Base-by-base conservation (phyloP, 495 filamentous ascomycete species). In the Choiromyces venosus region DNA sequence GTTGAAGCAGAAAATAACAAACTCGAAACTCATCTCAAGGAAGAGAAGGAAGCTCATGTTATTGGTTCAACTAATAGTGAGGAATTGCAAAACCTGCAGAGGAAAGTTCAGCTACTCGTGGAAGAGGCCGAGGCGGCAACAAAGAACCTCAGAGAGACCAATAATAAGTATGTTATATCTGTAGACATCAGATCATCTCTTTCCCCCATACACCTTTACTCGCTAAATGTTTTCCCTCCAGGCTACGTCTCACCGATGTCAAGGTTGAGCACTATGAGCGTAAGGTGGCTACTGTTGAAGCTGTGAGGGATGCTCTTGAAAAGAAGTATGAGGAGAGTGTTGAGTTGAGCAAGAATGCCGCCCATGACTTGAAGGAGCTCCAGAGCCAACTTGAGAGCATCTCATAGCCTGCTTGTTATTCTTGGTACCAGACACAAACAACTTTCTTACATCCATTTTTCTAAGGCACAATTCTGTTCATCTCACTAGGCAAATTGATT, bases 261-360 rank as follows among this genome's bases (percentile, higher is more conserved):
- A 97, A 97, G 86, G 93, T 94, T 82, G 96, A 94, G 74, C 95
- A 99, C 87, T 97, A 93, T 85, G 96, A 98, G 86, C 96, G 96
- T 86, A 97, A 99, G 86, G 95, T 99, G 75, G 91, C 96, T 83
- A 96, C 94, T 78, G 89, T 99, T 76, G 95, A 99, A 84, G 84
- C 86, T 72, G 87, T 92, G 79, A 90, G 91, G 76, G 93, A 97
- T 83, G 86, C 92, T 83, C 97, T 93, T 93, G 96, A 98, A 86
- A 80, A 85, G 84, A 97, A 98, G 86, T 98, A 94, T 84, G 96
- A 97, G 85, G 95, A 97, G 82, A 93, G 95, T 89, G 81, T 88
- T 74, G 91, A 93, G 89, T 97, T 97, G 85, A 91, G 93, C 86
- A 83, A 85, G 73, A 82, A 83, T n/a, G 86, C 93, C 73, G 89